Evolutionary conservation across 1,139 yeast genomes (phyloP).

Genomic region (Hanseniaspora uvarum): DNA sequence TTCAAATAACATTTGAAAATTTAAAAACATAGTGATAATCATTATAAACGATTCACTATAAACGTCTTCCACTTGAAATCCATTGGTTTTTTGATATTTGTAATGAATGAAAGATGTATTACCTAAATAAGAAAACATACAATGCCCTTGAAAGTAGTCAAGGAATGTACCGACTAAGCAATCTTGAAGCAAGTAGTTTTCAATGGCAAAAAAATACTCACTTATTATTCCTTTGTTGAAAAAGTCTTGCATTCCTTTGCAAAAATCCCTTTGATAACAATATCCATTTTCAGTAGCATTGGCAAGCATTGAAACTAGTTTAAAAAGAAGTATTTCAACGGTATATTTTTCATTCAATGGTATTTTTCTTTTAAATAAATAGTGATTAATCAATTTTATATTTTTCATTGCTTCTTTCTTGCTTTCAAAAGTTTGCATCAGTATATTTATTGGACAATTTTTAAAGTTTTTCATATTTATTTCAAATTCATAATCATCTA

Average conservation of each 20-base stretch:
- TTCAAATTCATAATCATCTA: background rate
- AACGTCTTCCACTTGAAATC: background rate
- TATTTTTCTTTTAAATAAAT: background rate
- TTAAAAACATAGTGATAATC: conserved; percentile 2
- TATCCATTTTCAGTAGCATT: conserved; percentile 6
- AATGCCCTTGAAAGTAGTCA: background rate
- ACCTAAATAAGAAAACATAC: conserved; percentile 1
- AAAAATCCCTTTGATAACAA: background rate
- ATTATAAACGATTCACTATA: background rate
- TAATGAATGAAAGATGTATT: conserved; percentile 1
- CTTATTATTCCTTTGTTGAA: background rate
- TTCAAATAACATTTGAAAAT: background rate
- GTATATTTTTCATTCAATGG: background rate
- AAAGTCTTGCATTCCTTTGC: background rate
- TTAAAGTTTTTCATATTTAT: background rate
- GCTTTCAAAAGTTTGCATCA: background rate
- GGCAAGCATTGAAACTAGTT: background rate
- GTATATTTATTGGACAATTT: background rate
- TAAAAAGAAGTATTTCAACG: background rate
- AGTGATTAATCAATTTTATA: background rate
- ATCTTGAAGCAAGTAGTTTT: conserved; percentile 7
- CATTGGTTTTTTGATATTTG: background rate
- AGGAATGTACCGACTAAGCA: background rate
- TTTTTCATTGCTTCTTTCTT: background rate
- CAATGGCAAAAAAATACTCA: background rate